Conservation (phyloP, 2,329 filamentous ascomycete species). For the Trichophyton rubrum region DNA sequence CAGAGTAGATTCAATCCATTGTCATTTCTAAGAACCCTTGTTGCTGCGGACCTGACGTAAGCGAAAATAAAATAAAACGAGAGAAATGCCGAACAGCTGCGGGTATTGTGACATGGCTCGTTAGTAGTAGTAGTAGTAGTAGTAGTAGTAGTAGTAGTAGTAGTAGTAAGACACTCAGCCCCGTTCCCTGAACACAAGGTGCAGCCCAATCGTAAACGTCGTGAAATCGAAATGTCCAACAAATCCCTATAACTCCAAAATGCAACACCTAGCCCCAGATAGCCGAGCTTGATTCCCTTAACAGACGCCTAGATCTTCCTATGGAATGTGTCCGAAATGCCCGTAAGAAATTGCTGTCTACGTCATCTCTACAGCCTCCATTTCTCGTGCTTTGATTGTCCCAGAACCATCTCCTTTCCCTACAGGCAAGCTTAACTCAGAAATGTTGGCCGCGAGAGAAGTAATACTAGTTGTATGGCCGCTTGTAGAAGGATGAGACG, state of each 20-base stretch:
- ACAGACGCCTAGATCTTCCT: not conserved
- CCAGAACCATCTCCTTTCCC: constrained; percentile 20
- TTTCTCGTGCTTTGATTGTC: constrained; percentile 20
- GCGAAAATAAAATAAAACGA: not conserved
- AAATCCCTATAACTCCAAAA: not conserved
- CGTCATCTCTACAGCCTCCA: constrained; percentile 41
- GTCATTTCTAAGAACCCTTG: not conserved
- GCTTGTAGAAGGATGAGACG: constrained; percentile 19
- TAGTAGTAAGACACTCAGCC: not conserved
- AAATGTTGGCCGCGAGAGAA: constrained; percentile 35
- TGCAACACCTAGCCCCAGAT: not conserved
- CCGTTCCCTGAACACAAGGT: not conserved
- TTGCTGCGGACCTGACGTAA: not conserved
- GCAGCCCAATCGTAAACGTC: not conserved
- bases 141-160: not conserved
- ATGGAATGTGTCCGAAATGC: not conserved
- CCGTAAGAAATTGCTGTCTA: constrained; percentile 16
- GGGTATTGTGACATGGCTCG: not conserved
- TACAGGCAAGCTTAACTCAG: constrained; percentile 32
- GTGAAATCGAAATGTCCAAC: not conserved
- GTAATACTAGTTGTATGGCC: constrained; percentile 26
- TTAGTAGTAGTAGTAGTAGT: not conserved
- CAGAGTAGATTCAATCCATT: not conserved
- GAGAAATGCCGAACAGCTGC: not conserved
- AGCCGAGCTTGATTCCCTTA: not conserved